Evolutionary conservation across 163 green algal species (phyloP).

Genomic region (Chlorella variabilis): DNA sequence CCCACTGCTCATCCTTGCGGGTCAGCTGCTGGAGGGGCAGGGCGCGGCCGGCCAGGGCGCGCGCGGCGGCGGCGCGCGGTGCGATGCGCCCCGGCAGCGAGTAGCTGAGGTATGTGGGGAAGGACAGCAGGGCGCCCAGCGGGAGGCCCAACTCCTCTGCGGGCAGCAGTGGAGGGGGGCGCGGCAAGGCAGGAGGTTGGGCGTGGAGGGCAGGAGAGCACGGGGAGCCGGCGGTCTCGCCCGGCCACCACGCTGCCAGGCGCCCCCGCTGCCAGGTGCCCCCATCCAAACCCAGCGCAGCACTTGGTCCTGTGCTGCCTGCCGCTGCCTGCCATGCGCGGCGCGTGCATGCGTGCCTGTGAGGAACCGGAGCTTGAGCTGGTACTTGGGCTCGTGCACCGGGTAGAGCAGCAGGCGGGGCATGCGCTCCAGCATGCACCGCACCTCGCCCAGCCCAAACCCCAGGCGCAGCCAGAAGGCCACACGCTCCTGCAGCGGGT

Average conservation of each 20-base stretch:
- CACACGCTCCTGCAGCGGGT: constrained; percentile 18
- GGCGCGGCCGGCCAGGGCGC: not conserved
- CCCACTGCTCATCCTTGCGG: not conserved
- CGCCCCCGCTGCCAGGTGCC: too few relatives aligned
- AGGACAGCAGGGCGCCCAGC: constrained; percentile 7
- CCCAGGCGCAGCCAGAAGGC: constrained; percentile 31
- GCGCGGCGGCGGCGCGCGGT: constrained; percentile 28
- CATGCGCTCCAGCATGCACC: constrained; percentile 19
- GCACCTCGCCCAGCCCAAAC: constrained; percentile 13
- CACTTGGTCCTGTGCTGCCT: too few relatives aligned
- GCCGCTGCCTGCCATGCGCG: too few relatives aligned
- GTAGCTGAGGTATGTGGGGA: constrained; percentile 46
- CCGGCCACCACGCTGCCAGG: too few relatives aligned
- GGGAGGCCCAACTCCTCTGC: constrained; percentile 27
- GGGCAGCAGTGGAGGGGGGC: not conserved
- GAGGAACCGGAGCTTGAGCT: constrained; percentile 43
- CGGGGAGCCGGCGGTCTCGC: too few relatives aligned
- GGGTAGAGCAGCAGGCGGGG: constrained; percentile 45
- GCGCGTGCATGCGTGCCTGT: not conserved
- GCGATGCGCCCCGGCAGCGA: constrained; percentile 23
- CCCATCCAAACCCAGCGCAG: too few relatives aligned
- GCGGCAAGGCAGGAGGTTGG: not conserved
- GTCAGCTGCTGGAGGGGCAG: constrained; percentile 12
- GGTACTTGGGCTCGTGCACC: constrained; percentile 40
- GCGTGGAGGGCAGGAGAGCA: not conserved